Evolutionary conservation across 306 rosid genomes (phyloP).

Genomic region (Dryas octopetala): DNA sequence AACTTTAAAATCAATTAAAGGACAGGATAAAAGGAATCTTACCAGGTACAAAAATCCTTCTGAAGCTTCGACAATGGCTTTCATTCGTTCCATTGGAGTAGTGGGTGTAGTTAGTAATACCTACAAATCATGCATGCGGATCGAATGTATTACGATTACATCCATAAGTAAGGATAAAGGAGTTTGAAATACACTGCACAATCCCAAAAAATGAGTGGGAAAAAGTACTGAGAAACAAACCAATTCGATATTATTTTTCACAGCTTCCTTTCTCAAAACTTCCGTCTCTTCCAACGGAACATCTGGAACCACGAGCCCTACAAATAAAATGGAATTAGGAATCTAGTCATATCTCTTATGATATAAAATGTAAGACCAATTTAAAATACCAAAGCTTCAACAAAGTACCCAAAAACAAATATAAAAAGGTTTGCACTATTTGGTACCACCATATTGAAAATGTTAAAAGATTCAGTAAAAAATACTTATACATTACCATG

Average conservation of each 20-base stretch:
- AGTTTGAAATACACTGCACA: background rate
- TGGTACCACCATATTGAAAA: slow-evolving; percentile 9
- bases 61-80: slow-evolving; percentile 76
- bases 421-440: background rate
- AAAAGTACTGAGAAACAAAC: slow-evolving; percentile 40
- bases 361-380: background rate
- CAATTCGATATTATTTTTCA: slow-evolving; percentile 72
- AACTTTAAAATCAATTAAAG: background rate
- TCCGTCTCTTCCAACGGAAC: slow-evolving; percentile 88
- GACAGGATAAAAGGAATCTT: slow-evolving; percentile 28
- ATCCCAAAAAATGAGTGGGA: slow-evolving; percentile 12
- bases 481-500: slow-evolving; percentile 52
- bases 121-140: slow-evolving; percentile 41
- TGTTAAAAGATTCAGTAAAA: slow-evolving; percentile 17
- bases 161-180: background rate
- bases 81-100: slow-evolving; percentile 74
- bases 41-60: slow-evolving; percentile 89
- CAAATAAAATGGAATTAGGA: slow-evolving; percentile 14
- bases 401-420: background rate
- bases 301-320: slow-evolving; percentile 95
- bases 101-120: slow-evolving; percentile 93
- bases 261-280: slow-evolving; percentile 67
- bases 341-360: slow-evolving; percentile 9
- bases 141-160: background rate
- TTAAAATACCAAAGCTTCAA: background rate